A percentile compares a stretch with the other conserved stretches of the same genome.
phyloP scores from a whole-genome alignment of 106 monocot species.

The Dioscorea alata region DNA sequence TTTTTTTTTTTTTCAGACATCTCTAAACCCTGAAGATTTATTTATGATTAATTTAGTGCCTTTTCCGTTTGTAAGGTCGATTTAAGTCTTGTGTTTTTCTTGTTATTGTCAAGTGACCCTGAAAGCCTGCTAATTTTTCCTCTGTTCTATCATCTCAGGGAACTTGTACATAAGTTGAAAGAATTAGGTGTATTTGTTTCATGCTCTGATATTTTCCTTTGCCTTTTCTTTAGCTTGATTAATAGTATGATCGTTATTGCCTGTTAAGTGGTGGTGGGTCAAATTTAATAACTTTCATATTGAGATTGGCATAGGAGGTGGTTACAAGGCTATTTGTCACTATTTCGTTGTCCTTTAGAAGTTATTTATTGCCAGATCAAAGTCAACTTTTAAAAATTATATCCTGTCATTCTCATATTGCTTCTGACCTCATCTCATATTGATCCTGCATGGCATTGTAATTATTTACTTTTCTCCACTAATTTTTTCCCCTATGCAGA shows the following conservation, averaged over 20 bases:
- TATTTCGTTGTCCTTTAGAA: neutral
- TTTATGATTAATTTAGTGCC: neutral
- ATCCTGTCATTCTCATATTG: neutral
- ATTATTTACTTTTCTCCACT: neutral
- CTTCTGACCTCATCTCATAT: neutral
- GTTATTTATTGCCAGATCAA: neutral
- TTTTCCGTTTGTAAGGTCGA: neutral
- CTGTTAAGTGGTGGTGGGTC: neutral
- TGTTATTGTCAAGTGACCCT: neutral
- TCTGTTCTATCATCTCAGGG: too few relatives aligned
- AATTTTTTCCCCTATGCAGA: conserved; percentile 24
- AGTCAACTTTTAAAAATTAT: too few relatives aligned
- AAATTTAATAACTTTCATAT: too few relatives aligned
- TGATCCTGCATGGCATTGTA: neutral
- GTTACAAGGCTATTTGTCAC: too few relatives aligned
- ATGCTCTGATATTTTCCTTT: neutral
- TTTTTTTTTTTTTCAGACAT: neutral
- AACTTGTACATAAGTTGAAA: too few relatives aligned
- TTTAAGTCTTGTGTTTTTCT: neutral
- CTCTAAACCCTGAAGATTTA: neutral
- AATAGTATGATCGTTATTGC: neutral
- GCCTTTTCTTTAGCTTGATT: neutral
- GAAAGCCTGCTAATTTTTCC: too few relatives aligned
- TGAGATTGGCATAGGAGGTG: too few relatives aligned
- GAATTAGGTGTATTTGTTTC: too few relatives aligned